phyloP scores from a whole-genome alignment of 163 green algal genomes.

The Scenedesmus sp. region DNA sequence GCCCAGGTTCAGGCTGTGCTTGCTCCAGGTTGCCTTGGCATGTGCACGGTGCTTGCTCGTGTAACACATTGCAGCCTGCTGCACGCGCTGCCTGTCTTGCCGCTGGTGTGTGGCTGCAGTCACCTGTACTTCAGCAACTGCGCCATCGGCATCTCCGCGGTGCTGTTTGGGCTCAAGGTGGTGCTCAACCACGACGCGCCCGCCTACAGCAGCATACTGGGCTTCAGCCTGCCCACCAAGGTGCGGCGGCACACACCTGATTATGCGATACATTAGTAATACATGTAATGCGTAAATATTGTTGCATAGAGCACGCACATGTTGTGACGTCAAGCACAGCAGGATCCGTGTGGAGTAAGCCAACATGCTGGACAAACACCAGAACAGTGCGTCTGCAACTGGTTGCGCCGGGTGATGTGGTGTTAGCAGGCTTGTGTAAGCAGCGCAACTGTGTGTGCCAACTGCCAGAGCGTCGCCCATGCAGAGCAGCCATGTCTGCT shows the following conservation, averaged over 20 bases:
- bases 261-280: background rate
- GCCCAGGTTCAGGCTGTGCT: too few relatives aligned
- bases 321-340: too few relatives aligned
- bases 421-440: too few relatives aligned
- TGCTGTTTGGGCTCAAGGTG: conserved; percentile 83
- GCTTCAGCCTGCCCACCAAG: conserved; percentile 80
- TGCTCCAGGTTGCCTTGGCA: too few relatives aligned
- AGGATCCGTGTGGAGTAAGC: too few relatives aligned
- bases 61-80: background rate
- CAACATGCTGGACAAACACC: too few relatives aligned
- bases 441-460: too few relatives aligned
- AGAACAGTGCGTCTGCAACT: too few relatives aligned
- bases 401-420: too few relatives aligned
- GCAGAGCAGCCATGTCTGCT: background rate
- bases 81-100: background rate
- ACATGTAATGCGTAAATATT: background rate
- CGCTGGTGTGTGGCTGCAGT: conserved; percentile 9
- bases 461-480: too few relatives aligned
- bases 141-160: conserved; percentile 77
- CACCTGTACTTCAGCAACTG: conserved; percentile 63
- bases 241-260: conserved; percentile 37
- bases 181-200: conserved; percentile 72
- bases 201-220: conserved; percentile 61
- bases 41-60: background rate
- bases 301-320: too few relatives aligned